phyloP scores from a whole-genome alignment of 495 filamentous ascomycete genomes.

The Hypoxylon fuscum region DNA sequence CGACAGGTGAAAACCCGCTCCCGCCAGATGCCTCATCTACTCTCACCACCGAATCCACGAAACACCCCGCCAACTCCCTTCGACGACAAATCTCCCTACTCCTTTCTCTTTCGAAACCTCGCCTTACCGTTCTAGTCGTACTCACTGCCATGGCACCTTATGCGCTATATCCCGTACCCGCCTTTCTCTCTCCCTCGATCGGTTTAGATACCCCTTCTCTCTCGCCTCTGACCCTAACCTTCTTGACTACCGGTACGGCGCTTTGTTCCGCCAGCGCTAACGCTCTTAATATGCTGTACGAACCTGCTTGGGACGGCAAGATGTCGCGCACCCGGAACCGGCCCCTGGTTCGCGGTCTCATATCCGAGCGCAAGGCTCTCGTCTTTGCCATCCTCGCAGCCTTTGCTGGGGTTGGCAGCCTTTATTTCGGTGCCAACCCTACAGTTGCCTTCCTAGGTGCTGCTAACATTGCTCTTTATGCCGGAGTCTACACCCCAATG shows the following conservation, averaged over 20 bases:
- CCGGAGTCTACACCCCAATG: slow-evolving; percentile 89
- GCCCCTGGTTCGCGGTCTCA: slow-evolving; percentile 84
- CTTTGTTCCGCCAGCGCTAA: slow-evolving; percentile 88
- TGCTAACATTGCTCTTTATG: slow-evolving; percentile 87
- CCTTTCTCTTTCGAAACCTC: slow-evolving; percentile 92
- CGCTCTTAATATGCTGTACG: slow-evolving; percentile 95
- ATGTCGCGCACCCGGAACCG: slow-evolving; percentile 93
- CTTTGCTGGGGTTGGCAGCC: slow-evolving; percentile 66
- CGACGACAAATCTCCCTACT: slow-evolving; percentile 82
- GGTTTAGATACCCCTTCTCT: slow-evolving; percentile 79
- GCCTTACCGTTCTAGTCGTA: slow-evolving; percentile 89
- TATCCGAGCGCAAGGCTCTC: slow-evolving; percentile 77
- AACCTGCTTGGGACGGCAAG: slow-evolving; percentile 86
- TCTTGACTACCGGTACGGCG: slow-evolving; percentile 89
- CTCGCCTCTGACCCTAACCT: slow-evolving; percentile 87
- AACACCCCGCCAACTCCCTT: slow-evolving; percentile 72
- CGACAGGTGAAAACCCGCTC: slow-evolving; percentile 49
- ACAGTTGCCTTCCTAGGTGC: slow-evolving; percentile 87
- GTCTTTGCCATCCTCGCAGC: slow-evolving; percentile 80
- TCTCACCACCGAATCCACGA: slow-evolving; percentile 75
- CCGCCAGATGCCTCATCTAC: slow-evolving; percentile 86
- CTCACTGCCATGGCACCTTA: slow-evolving; percentile 93
- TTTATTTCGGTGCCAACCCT: slow-evolving; percentile 93
- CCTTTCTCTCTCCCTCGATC: slow-evolving; percentile 73
- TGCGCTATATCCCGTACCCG: slow-evolving; percentile 87